A percentile compares a stretch with the other conserved stretches of the same genome.
phyloP scores from a whole-genome alignment of 805 yeast species.

The Metschnikowia matae region DNA sequence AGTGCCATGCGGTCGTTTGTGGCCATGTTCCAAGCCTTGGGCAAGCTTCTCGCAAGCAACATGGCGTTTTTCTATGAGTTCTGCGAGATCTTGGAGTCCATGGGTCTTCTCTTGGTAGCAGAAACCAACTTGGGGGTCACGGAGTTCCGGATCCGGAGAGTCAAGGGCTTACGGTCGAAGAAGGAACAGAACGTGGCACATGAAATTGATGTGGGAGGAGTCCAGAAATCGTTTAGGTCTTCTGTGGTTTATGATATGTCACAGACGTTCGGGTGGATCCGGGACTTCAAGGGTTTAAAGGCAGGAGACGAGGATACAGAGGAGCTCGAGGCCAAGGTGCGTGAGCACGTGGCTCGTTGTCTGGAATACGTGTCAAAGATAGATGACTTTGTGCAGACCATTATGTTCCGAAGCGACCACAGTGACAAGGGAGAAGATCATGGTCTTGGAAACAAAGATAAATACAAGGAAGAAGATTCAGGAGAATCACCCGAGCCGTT shows the following conservation, averaged over 20 bases:
- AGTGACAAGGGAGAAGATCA: too few species aligned
- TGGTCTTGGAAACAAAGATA: too few species aligned
- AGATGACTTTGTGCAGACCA: conserved; percentile 20
- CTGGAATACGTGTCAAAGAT: conserved; percentile 1
- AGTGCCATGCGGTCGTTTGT: background rate
- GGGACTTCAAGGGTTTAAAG: conserved; percentile 1
- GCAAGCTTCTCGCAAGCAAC: conserved; percentile 22
- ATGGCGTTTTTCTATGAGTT: conserved; percentile 37
- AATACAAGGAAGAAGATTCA: too few species aligned
- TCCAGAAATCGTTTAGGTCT: conserved; percentile 28
- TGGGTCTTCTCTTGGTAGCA: conserved; percentile 66
- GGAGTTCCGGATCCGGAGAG: conserved; percentile 58
- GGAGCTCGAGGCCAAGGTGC: conserved; percentile 5
- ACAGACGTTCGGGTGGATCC: conserved; percentile 45
- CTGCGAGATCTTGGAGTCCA: conserved; percentile 62
- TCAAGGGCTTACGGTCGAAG: conserved; percentile 66
- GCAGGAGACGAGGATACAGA: conserved; percentile 7
- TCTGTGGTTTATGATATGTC: conserved; percentile 40
- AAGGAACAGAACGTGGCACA: conserved; percentile 25
- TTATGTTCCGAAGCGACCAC: conserved; percentile 15
- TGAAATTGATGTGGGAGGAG: background rate
- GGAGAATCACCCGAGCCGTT: conserved; percentile 18
- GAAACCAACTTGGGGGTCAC: conserved; percentile 26
- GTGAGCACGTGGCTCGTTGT: conserved; percentile 1
- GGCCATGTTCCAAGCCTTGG: conserved; percentile 19